Percentiles rank a stretch among this genome's conserved stretches.
Evolutionary conservation across 116 monocot species (phyloP).

Genomic region (Trichopus zeylanicus): DNA sequence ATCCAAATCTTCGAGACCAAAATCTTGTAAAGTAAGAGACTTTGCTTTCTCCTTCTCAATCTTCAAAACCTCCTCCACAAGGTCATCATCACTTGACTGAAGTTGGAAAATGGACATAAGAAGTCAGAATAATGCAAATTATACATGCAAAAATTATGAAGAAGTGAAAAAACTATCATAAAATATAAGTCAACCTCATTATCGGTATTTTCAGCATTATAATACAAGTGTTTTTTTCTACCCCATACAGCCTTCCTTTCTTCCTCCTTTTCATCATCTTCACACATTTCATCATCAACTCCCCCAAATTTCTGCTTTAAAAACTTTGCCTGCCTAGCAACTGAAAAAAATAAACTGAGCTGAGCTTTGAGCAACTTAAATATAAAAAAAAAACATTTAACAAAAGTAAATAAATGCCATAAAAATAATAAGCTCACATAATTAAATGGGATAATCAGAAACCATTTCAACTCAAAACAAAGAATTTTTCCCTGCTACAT

Average conservation of each 20-base stretch:
- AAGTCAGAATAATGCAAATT: background rate
- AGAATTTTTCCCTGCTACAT: no score
- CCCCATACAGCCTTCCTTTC: constrained; percentile 55
- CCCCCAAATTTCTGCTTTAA: constrained; percentile 55
- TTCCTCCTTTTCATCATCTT: constrained; percentile 40
- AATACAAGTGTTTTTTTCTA: constrained; percentile 47
- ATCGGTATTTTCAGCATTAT: constrained; percentile 66
- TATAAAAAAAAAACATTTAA: background rate
- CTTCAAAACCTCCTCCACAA: constrained; percentile 55
- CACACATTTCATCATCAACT: constrained; percentile 51
- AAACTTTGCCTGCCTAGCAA: constrained; percentile 65
- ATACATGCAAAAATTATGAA: background rate
- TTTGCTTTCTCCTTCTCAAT: constrained; percentile 66
- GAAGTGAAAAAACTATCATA: background rate
- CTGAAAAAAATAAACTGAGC: constrained; percentile 19
- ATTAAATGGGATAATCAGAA: no score
- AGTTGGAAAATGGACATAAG: constrained; percentile 30
- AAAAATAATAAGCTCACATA: background rate
- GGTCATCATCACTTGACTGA: constrained; percentile 79
- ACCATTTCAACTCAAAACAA: no score
- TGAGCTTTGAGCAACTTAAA: background rate
- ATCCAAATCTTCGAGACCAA: constrained; percentile 59
- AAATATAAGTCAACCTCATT: constrained; percentile 33
- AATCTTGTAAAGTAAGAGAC: constrained; percentile 51
- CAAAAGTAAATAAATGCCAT: background rate